These are phyloP conservation scores for Senna siamea DNA, from an alignment of 306 rosid species.

Conservation along the genomic window DNA sequence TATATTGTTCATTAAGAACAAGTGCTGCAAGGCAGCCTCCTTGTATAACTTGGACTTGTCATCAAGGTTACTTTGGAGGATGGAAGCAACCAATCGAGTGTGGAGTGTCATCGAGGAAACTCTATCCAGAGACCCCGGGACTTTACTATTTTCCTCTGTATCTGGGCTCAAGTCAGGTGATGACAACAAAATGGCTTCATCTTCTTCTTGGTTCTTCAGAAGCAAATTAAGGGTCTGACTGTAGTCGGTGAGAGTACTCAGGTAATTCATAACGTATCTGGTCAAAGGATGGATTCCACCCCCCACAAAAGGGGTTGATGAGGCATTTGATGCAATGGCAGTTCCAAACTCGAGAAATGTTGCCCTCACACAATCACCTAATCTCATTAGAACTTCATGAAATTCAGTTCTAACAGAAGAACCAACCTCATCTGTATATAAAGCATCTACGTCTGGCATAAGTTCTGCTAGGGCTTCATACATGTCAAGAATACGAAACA, in stretches of 20 bases:
- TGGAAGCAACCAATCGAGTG: conserved; percentile 45
- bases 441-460: conserved; percentile 52
- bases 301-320: conserved; percentile 53
- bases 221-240: conserved; percentile 53
- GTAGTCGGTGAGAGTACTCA: conserved; percentile 57
- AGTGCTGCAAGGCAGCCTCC: conserved; percentile 59
- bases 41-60: conserved; percentile 57
- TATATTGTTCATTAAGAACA: conserved; percentile 72
- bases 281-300: conserved; percentile 71
- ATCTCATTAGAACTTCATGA: conserved; percentile 55
- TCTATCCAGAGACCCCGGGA: conserved; percentile 7
- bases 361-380: conserved; percentile 56
- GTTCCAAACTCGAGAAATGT: conserved; percentile 57
- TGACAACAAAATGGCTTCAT: conserved; percentile 36
- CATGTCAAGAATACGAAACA: conserved; percentile 68
- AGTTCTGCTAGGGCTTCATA: conserved; percentile 62
- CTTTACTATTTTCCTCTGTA: conserved; percentile 36
- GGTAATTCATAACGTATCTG: conserved; percentile 67
- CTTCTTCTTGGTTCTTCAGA: conserved; percentile 47
- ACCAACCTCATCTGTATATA: conserved; percentile 54
- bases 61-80: conserved; percentile 60
- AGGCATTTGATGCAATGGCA: conserved; percentile 63
- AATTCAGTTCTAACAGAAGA: conserved; percentile 54
- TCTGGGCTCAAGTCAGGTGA: conserved; percentile 55
- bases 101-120: conserved; percentile 47